A percentile compares a stretch with the other conserved stretches of the same genome.
Evolutionary conservation across 2,329 filamentous ascomycete species (phyloP).

Genomic region (Alternaria gansuensis): DNA sequence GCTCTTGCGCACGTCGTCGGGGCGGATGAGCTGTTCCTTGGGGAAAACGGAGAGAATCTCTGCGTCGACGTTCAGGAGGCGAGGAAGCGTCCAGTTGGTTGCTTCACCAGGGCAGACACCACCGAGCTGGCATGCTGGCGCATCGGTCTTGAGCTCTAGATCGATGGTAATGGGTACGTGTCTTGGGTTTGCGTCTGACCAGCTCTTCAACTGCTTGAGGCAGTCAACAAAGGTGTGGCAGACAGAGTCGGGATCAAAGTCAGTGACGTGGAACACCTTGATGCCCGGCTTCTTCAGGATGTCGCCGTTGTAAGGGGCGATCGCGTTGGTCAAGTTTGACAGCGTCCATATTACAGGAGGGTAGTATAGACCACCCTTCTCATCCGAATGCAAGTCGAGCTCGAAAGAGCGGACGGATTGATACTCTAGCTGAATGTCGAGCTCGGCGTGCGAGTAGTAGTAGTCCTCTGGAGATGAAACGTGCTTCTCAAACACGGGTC

Average conservation of each 20-base stretch:
- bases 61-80: constrained; percentile 57
- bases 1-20: constrained; percentile 57
- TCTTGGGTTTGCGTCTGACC: constrained; percentile 56
- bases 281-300: constrained; percentile 56
- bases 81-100: constrained; percentile 57
- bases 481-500: constrained; percentile 53
- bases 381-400: constrained; percentile 61
- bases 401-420: constrained; percentile 60
- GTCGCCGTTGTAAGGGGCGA: constrained; percentile 52
- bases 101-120: constrained; percentile 53
- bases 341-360: constrained; percentile 56
- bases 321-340: constrained; percentile 53
- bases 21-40: constrained; percentile 55
- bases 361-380: constrained; percentile 59
- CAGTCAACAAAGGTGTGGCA: constrained; percentile 60
- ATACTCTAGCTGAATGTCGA: constrained; percentile 57
- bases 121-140: constrained; percentile 44
- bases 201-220: constrained; percentile 55
- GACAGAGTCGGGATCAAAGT: constrained; percentile 58
- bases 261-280: constrained; percentile 63
- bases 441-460: constrained; percentile 60
- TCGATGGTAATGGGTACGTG: constrained; percentile 62
- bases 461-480: constrained; percentile 53
- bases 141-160: constrained; percentile 60
- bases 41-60: constrained; percentile 60